Conservation (phyloP, 2,329 filamentous ascomycete genomes). For the Beauveria bassiana region DNA sequence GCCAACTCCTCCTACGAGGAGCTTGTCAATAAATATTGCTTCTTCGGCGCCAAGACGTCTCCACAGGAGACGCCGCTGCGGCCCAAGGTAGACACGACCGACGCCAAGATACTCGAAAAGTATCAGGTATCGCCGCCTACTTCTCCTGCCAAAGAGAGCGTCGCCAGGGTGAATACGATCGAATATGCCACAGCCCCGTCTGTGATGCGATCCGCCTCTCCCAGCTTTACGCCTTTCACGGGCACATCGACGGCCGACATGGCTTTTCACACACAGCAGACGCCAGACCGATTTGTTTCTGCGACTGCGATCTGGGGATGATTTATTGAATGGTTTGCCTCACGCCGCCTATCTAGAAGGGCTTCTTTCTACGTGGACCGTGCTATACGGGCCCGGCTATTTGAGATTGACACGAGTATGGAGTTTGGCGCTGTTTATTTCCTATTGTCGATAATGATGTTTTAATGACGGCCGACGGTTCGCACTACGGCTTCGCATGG, state of each 20-base stretch:
- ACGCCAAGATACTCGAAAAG: conserved; percentile 24
- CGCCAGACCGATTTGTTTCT: conserved; percentile 35
- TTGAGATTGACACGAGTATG: neutral
- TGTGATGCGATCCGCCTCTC: conserved; percentile 34
- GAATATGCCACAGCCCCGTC: conserved; percentile 17
- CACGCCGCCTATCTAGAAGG: too few relatives aligned
- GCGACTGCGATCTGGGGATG: conserved; percentile 40
- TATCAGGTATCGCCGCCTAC: conserved; percentile 2
- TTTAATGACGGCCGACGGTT: neutral
- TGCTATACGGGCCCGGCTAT: neutral
- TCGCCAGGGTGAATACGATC: conserved; percentile 33
- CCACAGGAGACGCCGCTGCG: neutral
- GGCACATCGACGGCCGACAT: conserved; percentile 37
- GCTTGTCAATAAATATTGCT: conserved; percentile 98
- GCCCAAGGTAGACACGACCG: conserved; percentile 14
- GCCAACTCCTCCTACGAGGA: conserved; percentile 91
- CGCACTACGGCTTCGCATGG: neutral
- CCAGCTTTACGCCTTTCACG: conserved; percentile 38
- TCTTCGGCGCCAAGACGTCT: conserved; percentile 55
- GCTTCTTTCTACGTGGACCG: too few relatives aligned
- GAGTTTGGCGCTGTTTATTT: conserved; percentile 3
- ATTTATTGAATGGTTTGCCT: too few relatives aligned
- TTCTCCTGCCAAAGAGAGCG: conserved; percentile 29
- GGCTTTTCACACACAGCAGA: conserved; percentile 30
- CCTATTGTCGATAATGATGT: neutral